Evolutionary conservation across 441 rosid species (phyloP).

Genomic region (Euphorbia celastroides): DNA sequence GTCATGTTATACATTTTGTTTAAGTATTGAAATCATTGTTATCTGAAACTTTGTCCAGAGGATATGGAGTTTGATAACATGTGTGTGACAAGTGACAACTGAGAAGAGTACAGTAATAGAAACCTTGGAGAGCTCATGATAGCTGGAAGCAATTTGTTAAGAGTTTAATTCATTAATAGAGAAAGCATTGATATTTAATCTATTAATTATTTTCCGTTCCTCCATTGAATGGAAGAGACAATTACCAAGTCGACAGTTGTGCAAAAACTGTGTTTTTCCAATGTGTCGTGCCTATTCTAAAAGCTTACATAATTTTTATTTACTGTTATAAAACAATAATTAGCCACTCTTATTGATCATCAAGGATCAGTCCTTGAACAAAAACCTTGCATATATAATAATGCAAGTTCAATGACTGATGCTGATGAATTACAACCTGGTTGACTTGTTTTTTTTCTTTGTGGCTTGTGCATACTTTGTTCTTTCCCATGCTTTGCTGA

Average conservation of each 20-base stretch:
- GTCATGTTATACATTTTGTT: background rate
- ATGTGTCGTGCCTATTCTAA: background rate
- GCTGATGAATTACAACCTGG: background rate
- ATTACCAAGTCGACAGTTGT: background rate
- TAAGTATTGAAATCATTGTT: background rate
- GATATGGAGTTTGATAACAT: background rate
- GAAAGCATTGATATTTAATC: background rate
- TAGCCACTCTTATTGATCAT: background rate
- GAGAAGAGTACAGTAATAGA: background rate
- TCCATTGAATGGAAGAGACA: background rate
- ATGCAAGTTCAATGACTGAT: background rate
- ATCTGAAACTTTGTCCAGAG: background rate
- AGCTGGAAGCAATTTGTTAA: background rate
- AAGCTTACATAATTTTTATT: background rate
- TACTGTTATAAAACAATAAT: background rate
- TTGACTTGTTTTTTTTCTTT: background rate
- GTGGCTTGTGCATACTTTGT: background rate
- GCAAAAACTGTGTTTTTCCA: background rate
- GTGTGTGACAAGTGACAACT: background rate
- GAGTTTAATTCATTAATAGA: background rate
- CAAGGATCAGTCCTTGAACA: background rate
- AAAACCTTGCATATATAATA: background rate
- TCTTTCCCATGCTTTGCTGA: slow-evolving; percentile 1
- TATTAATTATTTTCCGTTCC: background rate
- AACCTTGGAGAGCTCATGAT: background rate